Evolutionary conservation across 495 filamentous ascomycete genomes (phyloP), one percentile per base, ranked within the genome.

Genomic region (Podospora pseudocomata): DNA sequence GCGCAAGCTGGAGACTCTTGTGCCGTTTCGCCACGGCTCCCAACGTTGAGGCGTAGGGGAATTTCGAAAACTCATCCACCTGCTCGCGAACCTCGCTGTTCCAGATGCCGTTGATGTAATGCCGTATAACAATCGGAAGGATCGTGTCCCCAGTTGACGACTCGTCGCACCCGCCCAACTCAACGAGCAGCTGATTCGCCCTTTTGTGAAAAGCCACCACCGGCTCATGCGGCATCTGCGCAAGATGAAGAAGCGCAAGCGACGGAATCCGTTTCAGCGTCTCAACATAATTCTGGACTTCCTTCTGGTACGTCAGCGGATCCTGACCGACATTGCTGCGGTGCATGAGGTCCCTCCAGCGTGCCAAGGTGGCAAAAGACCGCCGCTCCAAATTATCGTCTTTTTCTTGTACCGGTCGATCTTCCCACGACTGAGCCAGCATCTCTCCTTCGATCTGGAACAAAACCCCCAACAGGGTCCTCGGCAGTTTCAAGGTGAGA

Each of bases 371-470:
- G 6, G 49, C 69, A 54, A 79, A 64, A 28, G 75, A 80, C n/a
- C 72, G 74, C 9, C 66, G 68, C 69, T 85, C 81, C 2, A 70
- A 68, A 54, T 74, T 67, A 0, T 73, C 64, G 63, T 79, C 75
- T 30, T 60, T 66, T 68, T 82, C 81, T 6, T 19, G 63, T 13
- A 82, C 39, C 11, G 71, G 63, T 18, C 80, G 79, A 20, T 63
- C 68, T 32, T 85, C 82, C 81, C 80, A 87, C 11, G 76, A 68
- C 67, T 79, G 69, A 5, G 79, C 75, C 34, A 85, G 70, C 6
- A 71, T 68, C 67, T 86, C 85, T 19, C 85, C 85, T 65, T 88
- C 86, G 5, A 81, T 69, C 44, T 86, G 81, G n/a, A 71, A 79
- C 62, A 79, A 74, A 1, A 82, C 75, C 0, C 84, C 82, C 23